phyloP scores from a whole-genome alignment of 129 eudicot species.

The Escallonia rubra region DNA sequence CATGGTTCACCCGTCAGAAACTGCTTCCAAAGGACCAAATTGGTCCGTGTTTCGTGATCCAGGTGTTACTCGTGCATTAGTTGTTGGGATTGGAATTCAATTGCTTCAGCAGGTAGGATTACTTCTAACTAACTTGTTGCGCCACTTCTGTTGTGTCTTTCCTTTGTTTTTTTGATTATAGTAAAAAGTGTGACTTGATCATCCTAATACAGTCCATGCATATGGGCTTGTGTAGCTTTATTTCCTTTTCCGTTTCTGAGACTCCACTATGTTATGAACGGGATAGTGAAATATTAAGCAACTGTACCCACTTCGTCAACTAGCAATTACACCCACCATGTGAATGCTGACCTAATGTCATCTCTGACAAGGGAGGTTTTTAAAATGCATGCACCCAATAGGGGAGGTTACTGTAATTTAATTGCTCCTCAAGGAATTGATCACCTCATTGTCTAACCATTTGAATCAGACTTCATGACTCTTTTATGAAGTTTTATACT shows the following conservation, averaged over 20 bases:
- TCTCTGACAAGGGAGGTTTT: too few species aligned
- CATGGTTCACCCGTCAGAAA: conserved; percentile 60
- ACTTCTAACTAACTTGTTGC: neutral
- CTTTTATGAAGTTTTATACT: too few species aligned
- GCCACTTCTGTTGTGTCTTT: neutral
- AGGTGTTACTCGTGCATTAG: conserved; percentile 65
- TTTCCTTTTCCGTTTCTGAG: neutral
- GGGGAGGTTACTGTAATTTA: too few species aligned
- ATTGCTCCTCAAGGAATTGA: too few species aligned
- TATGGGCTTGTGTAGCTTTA: neutral
- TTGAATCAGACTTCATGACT: too few species aligned
- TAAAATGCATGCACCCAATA: too few species aligned
- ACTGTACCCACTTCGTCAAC: too few species aligned
- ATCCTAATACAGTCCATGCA: neutral
- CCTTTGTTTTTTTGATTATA: neutral
- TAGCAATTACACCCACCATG: too few species aligned
- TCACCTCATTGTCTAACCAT: too few species aligned
- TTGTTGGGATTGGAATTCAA: conserved; percentile 71
- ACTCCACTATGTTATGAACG: neutral
- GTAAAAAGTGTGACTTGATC: neutral
- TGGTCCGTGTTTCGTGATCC: conserved; percentile 66
- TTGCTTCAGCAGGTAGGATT: conserved; percentile 68
- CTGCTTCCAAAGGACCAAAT: conserved; percentile 22
- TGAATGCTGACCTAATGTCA: too few species aligned
- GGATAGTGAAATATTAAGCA: too few species aligned